Evolutionary conservation across 1,139 yeast species (phyloP), one percentile per base, ranked within the genome.

Genomic region (Blastobotrys persicus): DNA sequence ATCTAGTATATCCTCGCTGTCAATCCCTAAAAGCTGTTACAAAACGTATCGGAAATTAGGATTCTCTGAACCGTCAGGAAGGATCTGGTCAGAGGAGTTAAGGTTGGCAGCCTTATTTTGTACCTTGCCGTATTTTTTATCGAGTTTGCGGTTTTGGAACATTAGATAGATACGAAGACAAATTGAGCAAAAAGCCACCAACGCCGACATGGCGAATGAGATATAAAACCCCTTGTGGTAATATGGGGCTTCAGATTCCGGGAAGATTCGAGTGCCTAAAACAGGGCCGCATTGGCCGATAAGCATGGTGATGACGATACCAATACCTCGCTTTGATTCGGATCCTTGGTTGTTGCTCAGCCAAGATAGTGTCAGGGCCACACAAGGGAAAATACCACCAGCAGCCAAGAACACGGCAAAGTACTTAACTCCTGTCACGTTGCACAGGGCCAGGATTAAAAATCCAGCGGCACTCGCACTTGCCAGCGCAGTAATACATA

Each of bases 231-330:
- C 69, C 42, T 56, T 57, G 20, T 42, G 54, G 50, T 65, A 65
- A 39, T 54, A 51, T 3, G 69, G 69, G 3, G 56, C 67, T 12
- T 65, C 62, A 6, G 58, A 26, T n/a, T 48, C 48, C 2, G 69
- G 69, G 47, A 60, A 66, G 19, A 65, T 43, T 6, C 66, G 53
- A 11, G 67, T 64, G 3, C 69, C 69, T 2, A 66, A 55, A 23
- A 66, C 44, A 7, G 70, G 67, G 6, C 68, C 69, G 39, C 67
- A 63, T 49, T 66, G 67, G 17, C 70, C 69, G 28, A 65, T 52
- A 13, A 63, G 52, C 49, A 65, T 66, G 20, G 66, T 48, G 47
- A 65, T 44, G 31, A 64, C 62, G 47, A 57, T 60, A 6, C 66
- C 68, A 13, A 58, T 56, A 23, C 66, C 65, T 44, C 66, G 55